Base-by-base conservation (phyloP, 306 rosid species). In the Purshia tridentata region DNA sequence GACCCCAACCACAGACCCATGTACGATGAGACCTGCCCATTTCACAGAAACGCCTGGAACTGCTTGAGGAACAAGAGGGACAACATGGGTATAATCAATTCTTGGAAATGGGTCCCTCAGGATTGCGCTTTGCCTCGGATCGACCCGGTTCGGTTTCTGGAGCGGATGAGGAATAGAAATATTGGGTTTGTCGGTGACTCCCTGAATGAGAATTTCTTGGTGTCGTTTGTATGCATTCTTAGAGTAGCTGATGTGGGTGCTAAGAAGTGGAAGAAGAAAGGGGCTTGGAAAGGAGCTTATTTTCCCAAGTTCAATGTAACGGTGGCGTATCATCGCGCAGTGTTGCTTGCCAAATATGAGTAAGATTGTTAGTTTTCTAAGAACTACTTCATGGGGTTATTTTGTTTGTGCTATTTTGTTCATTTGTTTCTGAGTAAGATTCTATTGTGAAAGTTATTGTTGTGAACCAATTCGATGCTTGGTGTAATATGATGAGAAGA, bases 41-140 rank as follows among this genome's bases (percentile, higher is more conserved):
- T 93, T 77, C 98, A 93, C 76, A 81, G 98, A 37, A 93, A 88
- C 80, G 85, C 98, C 9, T 93, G 97, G 97, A 91, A 93, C 60
- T 93, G 98, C 80, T 67, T 91, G 69, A 84, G 91, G 79, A 93
- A 88, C 86, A 78, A 88, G 81, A 81, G 98, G 65, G 85, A 80
- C 8, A 86, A 88, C 72, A 80, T 91, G 78, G 88, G 51, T 72
- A 19, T 68, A 23, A 93, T 93, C 84, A 91, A 91, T 78, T 86
- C 94, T 0, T 88, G 97, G 96, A 89, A 77, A 77, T 93, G 96
- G 97, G 79, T 79, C 13, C 98, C 98, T 0, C 68, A 44, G 5
- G 72, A 74, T 52, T 93, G 96, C 67, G 84, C 72, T 68, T 70
- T 93, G 72, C 84, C 63, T 4, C 86, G 89, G 78, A 73, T 93